Evolutionary conservation across 805 yeast genomes (phyloP), one percentile per base, ranked within the genome.

Genomic region (Suhomyces faveliae): DNA sequence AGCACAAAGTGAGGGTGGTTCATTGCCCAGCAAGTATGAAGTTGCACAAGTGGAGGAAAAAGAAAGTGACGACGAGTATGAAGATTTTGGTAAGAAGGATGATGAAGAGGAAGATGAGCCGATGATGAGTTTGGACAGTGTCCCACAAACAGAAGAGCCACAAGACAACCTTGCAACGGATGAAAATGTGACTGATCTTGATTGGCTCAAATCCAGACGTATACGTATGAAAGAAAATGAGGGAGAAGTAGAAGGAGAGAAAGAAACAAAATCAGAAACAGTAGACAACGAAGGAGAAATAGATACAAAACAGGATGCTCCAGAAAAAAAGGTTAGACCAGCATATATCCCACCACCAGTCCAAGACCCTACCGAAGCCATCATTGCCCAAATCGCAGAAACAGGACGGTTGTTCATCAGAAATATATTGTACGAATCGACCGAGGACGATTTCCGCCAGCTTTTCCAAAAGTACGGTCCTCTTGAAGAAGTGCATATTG

Each of bases 381-480:
- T 71, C 3, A 74, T 76, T 11, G 68, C 70, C 23, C 78, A 80
- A 50, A 84, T 89, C 39, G 64, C 70, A 17, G 67, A 75, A 47
- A 86, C 96, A 0, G 92, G 95, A 5, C 81, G 99, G 53, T 71
- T 94, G 41, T 94, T 94, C 66, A 66, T 94, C 42, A 82, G 99
- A 71, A 94, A 94, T 61, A 85, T 94, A 41, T 74, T 83, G 4
- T 94, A 89, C 58, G 72, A 85, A 0, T 81, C 96, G 9, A 77
- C 86, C 0, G 97, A 91, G 62, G 80, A 79, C 0, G 98, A 94
- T 46, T 85, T 91, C 62, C 67, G 71, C 25, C 69, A 75, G 2
- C 70, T 90, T 20, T 91, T 94, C 59, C 52, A 74, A 4, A 62
- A 72, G 3, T 94, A 70, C 62, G 99, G 99, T 8, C 69, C 70